These are phyloP conservation scores for Bidens hawaiensis DNA, from an alignment of 140 eudicot genomes.

Conservation along the genomic window DNA sequence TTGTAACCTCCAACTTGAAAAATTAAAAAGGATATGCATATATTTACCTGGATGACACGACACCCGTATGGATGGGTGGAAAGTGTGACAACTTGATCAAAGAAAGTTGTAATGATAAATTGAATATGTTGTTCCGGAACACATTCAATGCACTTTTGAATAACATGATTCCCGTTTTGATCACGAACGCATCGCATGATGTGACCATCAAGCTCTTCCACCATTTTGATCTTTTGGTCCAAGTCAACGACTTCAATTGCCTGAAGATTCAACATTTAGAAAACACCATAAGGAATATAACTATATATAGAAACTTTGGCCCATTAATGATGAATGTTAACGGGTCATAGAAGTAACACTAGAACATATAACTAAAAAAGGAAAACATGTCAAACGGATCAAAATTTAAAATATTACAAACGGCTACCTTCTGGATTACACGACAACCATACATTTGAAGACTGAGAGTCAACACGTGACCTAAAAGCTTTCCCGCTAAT, in stretches of 20 bases:
- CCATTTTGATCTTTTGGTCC: constrained; percentile 98
- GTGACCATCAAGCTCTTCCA: constrained; percentile 90
- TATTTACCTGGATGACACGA: constrained; percentile 93
- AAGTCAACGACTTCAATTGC: constrained; percentile 98
- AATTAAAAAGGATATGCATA: background rate
- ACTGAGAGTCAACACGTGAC: constrained; percentile 84
- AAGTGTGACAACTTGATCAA: constrained; percentile 89
- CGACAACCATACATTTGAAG: constrained; percentile 98
- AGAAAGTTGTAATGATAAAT: constrained; percentile 73
- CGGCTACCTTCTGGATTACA: constrained; percentile 99
- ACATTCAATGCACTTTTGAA: constrained; percentile 99
- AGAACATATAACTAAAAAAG: background rate
- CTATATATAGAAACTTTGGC: background rate
- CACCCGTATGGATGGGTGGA: constrained; percentile 99
- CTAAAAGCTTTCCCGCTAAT: constrained; percentile 76
- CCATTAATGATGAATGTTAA: background rate
- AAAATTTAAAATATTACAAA: constrained; percentile 1
- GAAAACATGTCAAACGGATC: background rate
- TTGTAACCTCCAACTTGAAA: background rate
- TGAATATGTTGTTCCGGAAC: constrained; percentile 96
- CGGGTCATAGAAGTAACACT: background rate
- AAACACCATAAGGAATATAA: background rate
- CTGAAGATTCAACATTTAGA: constrained; percentile 30
- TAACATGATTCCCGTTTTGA: constrained; percentile 95
- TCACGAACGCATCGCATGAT: constrained; percentile 98